Base-by-base conservation (phyloP, 1,284 basidiomycete genomes). In the Athelia psychrophila region DNA sequence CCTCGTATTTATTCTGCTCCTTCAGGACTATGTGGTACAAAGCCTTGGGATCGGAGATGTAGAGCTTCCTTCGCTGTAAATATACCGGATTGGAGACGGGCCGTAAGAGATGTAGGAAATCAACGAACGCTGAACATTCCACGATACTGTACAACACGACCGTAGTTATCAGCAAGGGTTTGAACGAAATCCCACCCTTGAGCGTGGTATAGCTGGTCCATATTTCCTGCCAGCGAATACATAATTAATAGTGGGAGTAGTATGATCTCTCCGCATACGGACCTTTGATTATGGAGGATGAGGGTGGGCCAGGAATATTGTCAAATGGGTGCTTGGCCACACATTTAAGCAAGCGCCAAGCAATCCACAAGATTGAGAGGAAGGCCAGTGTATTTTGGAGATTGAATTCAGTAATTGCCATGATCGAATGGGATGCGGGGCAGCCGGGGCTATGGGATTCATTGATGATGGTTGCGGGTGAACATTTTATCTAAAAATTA, bases 21-120 rank as follows among this genome's bases (percentile, higher is more conserved):
- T 76, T 75, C 47, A 76, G 61, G 3, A 75, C 19, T 18, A 76
- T 67, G 40, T 67, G 63, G 40, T 76, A 63, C 27, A 76, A 51
- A 0, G 73, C 71, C 44, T 64, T 65, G 0, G 73, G 68, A 53
- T 77, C 74, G n/a, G 62, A 65, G 3, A 71, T 60, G 30, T 67
- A 68, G 0, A 73, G 51, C 10, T 74, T 64, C 20, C 71, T 62
- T 18, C 62, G 59, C 76, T 77, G 44, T 38, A 42, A 24, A 47
- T 16, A 16, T 27, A n/a, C n/a, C n/a, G n/a, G n/a, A n/a, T n/a
- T n/a, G n/a, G n/a, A n/a, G n/a, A n/a, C 12, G 18, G 5, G 5
- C 52, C 64, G 44, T 57, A 74, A 3, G 72, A 58, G 13, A 71
- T 35, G 0, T n/a, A n/a, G n/a, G n/a, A n/a, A n/a, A n/a, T n/a